A percentile compares a stretch with the other conserved stretches of the same genome.
Evolutionary conservation across 139 green algal species (phyloP).

Genomic region (Micromonas commoda): DNA sequence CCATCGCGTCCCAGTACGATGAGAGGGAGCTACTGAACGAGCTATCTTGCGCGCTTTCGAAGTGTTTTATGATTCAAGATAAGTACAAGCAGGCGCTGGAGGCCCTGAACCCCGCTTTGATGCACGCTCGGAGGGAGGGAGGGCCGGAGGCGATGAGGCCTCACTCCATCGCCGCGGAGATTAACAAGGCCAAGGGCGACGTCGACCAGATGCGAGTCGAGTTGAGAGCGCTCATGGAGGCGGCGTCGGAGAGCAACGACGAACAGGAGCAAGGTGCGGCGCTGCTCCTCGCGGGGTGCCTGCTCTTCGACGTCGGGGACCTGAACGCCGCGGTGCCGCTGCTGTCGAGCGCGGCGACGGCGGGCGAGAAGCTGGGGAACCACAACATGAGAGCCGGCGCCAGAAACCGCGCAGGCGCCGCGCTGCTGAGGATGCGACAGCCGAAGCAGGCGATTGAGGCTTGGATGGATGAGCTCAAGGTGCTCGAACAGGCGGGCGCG

Average conservation of each 20-base stretch:
- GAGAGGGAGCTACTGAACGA: not conserved
- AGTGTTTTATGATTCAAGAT: not conserved
- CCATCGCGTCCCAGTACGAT: not conserved
- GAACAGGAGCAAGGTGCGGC: not conserved
- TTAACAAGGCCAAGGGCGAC: not conserved
- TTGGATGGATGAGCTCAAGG: not conserved
- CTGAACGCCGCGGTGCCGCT: not conserved
- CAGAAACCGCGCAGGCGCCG: not conserved
- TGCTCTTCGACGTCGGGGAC: not conserved
- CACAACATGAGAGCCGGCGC: not conserved
- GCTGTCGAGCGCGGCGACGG: not conserved
- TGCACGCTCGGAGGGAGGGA: not conserved
- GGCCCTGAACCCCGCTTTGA: not conserved
- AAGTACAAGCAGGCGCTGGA: not conserved
- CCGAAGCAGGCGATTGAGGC: not conserved
- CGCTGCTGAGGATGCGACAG: not conserved
- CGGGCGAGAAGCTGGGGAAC: not conserved
- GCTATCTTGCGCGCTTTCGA: not conserved
- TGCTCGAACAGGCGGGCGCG: not conserved
- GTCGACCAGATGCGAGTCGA: not conserved
- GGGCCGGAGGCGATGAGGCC: not conserved
- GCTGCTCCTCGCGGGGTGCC: not conserved
- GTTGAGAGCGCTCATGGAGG: not conserved
- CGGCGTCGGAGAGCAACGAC: not conserved
- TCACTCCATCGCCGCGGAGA: constrained; percentile 7